Evolutionary conservation across 495 filamentous ascomycete species (phyloP), one percentile per base, ranked within the genome.

Genomic region (Lophiotrema nucula): DNA sequence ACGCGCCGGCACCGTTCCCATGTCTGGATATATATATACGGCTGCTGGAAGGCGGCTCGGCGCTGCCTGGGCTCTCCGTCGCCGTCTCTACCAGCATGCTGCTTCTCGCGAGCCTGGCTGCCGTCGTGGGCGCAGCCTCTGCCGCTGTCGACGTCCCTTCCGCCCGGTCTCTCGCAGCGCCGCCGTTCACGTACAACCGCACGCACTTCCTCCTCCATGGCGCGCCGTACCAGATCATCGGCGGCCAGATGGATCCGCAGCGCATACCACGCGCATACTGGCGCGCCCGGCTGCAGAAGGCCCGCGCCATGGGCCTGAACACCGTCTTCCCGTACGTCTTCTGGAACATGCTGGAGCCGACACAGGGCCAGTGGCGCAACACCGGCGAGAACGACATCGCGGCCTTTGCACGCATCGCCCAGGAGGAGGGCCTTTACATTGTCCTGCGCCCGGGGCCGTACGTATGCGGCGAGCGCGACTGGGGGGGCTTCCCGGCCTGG

Each of bases 161-260:
- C n/a, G n/a, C n/a, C n/a, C n/a, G n/a, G n/a, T n/a, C n/a, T 35
- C 31, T 15, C 31, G 23, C 47, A 11, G 24, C 24, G 5, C n/a
- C 47, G 11, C 16, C 47, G 3, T 49, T 49, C 47, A 49, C 47
- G 21, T 56, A 68, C 50, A 55, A 58, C 56, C 46, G 58, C 53
- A 60, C 51, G 27, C 72, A 70, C 4, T 79, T 79, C 53, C 69
- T 76, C 15, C 69, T 77, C 4, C 41, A 76, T 65, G 73, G 73
- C 49, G 62, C 70, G 39, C 74, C 69, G 13, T 73, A 67, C 56
- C 69, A 74, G 35, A 75, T 79, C 22, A 72, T 78, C 38, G 76
- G 76, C 2, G 77, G 77, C 1, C 77, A 79, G 58, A 79, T 79
- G 72, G 76, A 79, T 42, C 74, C 76, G 0, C 76, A 79, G 53